phyloP scores from a whole-genome alignment of 257 asterid species.

The Fraxinus americana region DNA sequence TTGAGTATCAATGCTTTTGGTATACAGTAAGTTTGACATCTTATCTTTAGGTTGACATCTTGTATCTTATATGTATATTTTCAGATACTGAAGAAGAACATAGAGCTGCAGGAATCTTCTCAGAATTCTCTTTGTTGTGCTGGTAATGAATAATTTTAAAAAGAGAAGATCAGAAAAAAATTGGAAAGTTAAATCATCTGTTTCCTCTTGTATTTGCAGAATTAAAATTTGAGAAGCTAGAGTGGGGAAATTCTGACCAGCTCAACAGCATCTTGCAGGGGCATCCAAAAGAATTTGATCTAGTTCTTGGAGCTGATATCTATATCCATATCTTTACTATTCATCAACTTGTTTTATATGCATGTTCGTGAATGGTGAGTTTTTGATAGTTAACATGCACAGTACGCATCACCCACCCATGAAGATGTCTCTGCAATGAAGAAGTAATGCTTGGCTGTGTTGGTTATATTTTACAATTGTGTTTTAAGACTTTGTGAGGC shows the following conservation, averaged over 20 bases:
- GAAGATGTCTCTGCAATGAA: not conserved
- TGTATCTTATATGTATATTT: conserved; percentile 12
- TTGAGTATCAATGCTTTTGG: conserved; percentile 24
- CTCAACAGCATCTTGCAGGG: conserved; percentile 52
- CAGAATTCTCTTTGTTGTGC: conserved; percentile 36
- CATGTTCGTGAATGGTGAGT: not conserved
- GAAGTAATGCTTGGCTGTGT: not conserved
- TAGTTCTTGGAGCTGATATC: conserved; percentile 95
- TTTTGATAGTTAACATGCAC: not conserved
- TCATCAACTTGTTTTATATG: conserved; percentile 18
- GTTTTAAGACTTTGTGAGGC: not conserved
- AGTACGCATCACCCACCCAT: not conserved
- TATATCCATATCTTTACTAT: conserved; percentile 61
- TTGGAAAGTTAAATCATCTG: conserved; percentile 20
- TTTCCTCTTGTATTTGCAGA: conserved; percentile 39
- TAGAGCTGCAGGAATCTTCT: conserved; percentile 59
- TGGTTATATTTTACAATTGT: not conserved
- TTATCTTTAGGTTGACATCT: conserved; percentile 26
- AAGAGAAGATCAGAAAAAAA: conserved; percentile 3
- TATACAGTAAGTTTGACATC: conserved; percentile 23
- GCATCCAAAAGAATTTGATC: conserved; percentile 77
- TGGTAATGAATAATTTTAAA: conserved; percentile 46
- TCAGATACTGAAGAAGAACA: conserved; percentile 75
- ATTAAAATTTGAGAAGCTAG: conserved; percentile 70
- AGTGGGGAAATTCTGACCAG: conserved; percentile 88